Evolutionary conservation across 2,329 filamentous ascomycete species (phyloP).

Genomic region (Zymoseptoria pseudotritici): DNA sequence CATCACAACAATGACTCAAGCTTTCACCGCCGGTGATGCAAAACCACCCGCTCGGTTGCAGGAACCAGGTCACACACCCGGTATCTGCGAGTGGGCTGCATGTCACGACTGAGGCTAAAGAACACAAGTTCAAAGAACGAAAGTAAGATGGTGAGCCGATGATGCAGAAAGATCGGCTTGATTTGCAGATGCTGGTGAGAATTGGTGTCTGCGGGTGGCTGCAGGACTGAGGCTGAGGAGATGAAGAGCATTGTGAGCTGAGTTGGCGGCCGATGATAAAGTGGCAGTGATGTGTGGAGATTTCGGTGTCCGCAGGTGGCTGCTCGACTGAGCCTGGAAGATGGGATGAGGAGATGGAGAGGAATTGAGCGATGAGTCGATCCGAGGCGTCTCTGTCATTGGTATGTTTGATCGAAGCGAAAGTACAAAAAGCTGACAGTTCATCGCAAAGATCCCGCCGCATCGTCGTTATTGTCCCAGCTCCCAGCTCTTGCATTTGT

Average conservation of each 20-base stretch:
- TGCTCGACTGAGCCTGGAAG: too few relatives aligned
- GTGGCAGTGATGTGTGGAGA: background rate
- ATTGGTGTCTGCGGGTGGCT: background rate
- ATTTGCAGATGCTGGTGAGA: background rate
- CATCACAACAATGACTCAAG: background rate
- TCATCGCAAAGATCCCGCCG: background rate
- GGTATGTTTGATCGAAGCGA: background rate
- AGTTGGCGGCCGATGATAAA: background rate
- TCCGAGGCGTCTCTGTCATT: background rate
- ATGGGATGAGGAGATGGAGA: background rate
- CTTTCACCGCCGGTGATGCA: too few relatives aligned
- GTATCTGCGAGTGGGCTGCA: too few relatives aligned
- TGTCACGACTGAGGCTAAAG: too few relatives aligned
- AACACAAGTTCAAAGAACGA: background rate
- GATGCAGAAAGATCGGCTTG: background rate
- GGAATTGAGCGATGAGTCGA: background rate
- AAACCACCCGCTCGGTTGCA: too few relatives aligned
- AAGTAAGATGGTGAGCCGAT: background rate
- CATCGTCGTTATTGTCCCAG: background rate
- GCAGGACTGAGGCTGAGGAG: background rate
- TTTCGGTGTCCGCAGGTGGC: background rate
- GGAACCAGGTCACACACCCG: too few relatives aligned
- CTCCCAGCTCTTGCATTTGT: background rate
- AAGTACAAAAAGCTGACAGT: background rate
- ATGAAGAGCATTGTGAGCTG: background rate